These are phyloP conservation scores for Hordeum marinum DNA, from an alignment of 176 grass and related monocot species.

Conservation along the genomic window DNA sequence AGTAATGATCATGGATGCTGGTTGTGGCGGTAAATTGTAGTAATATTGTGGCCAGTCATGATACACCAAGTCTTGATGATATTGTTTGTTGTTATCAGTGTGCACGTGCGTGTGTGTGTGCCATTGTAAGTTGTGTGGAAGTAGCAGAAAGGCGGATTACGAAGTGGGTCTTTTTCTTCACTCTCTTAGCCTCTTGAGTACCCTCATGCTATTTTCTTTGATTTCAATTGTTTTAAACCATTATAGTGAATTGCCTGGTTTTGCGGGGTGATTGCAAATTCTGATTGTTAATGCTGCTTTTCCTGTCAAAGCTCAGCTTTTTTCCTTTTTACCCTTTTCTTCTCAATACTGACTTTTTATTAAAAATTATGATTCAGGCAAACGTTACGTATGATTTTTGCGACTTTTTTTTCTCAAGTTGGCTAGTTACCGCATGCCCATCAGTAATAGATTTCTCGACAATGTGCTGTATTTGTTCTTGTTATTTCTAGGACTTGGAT, in stretches of 20 bases:
- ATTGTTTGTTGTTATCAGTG: background rate
- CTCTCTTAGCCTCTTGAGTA: background rate
- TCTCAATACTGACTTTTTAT: background rate
- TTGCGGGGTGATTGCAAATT: background rate
- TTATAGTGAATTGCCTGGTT: background rate
- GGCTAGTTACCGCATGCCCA: background rate
- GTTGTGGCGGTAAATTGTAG: background rate
- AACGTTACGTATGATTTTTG: background rate
- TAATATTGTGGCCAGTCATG: background rate
- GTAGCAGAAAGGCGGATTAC: background rate
- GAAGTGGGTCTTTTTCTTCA: background rate
- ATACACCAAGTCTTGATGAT: background rate
- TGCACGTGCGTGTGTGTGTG: background rate
- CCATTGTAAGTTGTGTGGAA: background rate
- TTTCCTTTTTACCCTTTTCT: background rate
- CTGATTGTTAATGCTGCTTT: background rate
- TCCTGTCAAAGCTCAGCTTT: background rate
- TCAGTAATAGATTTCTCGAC: too few species aligned
- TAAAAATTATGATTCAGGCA: background rate
- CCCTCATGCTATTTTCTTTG: background rate
- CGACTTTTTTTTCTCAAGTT: background rate
- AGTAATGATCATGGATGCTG: background rate
- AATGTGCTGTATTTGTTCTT: too few species aligned
- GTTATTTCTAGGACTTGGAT: too few species aligned
- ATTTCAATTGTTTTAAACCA: background rate